Base-by-base conservation (phyloP, 768 basidiomycete species). In the Guyanaporus albipodus region DNA sequence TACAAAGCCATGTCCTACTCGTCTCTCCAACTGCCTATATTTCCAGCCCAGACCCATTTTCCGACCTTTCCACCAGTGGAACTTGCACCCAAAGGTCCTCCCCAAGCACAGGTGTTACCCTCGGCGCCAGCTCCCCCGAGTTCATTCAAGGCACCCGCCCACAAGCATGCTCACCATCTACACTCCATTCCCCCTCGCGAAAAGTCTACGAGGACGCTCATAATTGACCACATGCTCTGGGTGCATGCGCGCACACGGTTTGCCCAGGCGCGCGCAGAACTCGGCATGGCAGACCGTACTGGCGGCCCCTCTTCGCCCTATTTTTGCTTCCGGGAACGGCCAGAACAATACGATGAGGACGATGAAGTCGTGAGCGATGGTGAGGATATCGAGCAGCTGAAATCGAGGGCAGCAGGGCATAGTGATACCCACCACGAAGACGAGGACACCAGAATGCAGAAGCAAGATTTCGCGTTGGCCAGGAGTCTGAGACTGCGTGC, bases 171-270 rank as follows among this genome's bases (percentile, higher is more conserved):
- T 0, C 90, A 91, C 62, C 87, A 91, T 61, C 68, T 91, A 2
- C 89, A 92, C 61, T 82, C 86, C 2, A 91, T 92, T 26, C 89
- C 89, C 3, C 90, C 87, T 3, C 71, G 87, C 31, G 89, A 92
- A 66, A 92, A 91, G 71, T 87, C 85, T n/a, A 91, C 89, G 8
- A 73, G 88, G 26, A 91, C 88, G 9, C 73, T 91, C 46, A 92
- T 91, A 56, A 80, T 92, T 46, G 90, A 92, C 66, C 86, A 91
- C 66, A 81, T 90, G 75, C 71, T 91, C 39, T 91, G 86, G 87
- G 85, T 84, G 7, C 90, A 91, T 65, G 82, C 76, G 10, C 74
- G 83, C 52, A 88, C 88, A 12, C 77, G 90, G 48, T 87, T 89
- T 53, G 82, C 84, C 8, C 90, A 92, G 64, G 88, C 85, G 4